Evolutionary conservation across 176 grass and related monocot species (phyloP).

Genomic region (Microstegium vimineum): DNA sequence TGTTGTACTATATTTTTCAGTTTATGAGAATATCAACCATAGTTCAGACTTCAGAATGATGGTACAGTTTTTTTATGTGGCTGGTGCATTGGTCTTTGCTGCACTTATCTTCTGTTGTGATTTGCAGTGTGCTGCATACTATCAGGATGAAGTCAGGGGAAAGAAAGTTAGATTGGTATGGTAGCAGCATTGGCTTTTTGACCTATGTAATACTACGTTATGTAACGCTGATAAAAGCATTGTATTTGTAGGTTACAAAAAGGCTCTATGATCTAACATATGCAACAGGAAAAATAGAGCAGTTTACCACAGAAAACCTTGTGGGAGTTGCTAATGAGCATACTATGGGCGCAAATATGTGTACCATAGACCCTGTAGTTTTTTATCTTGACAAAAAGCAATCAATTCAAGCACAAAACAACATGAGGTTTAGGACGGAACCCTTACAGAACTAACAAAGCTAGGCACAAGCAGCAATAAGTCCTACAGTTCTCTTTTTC

Average conservation of each 20-base stretch:
- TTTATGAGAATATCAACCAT: constrained; percentile 2
- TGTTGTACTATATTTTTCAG: background rate
- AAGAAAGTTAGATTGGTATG: constrained; percentile 88
- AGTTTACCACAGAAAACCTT: no score
- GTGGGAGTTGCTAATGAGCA: no score
- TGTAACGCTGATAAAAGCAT: constrained; percentile 13
- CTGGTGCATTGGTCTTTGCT: background rate
- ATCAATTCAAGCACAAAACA: constrained; percentile 27
- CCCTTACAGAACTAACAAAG: background rate
- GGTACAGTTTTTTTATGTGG: background rate
- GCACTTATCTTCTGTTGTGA: constrained; percentile 25
- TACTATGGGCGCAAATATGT: no score
- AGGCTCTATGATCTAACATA: constrained; percentile 74
- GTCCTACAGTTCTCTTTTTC: background rate
- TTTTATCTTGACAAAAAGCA: constrained; percentile 13
- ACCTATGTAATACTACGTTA: constrained; percentile 2
- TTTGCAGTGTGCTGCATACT: constrained; percentile 84
- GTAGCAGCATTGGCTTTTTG: constrained; percentile 12
- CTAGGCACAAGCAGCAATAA: background rate
- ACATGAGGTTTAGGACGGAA: background rate
- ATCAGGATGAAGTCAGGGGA: constrained; percentile 90
- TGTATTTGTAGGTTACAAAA: constrained; percentile 63
- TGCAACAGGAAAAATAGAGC: constrained; percentile 70
- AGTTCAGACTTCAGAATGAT: constrained; percentile 11
- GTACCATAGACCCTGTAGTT: constrained; percentile 78